Conservation (phyloP, 106 monocot species). For the Amphibolis antarctica region DNA sequence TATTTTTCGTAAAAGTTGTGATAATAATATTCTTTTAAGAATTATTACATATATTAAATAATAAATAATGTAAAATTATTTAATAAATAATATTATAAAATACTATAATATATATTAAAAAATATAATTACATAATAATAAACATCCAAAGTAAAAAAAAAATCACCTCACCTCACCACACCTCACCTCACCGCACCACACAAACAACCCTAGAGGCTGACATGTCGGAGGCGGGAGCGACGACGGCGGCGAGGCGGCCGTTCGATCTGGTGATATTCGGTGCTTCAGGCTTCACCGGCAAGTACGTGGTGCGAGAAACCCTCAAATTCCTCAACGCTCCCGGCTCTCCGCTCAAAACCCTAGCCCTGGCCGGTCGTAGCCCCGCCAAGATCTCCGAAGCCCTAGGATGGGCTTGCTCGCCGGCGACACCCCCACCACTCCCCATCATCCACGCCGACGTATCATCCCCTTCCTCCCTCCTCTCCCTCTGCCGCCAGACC, state of each 20-base stretch:
- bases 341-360: conserved; percentile 31
- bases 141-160: too few relatives aligned
- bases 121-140: too few relatives aligned
- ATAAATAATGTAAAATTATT: too few relatives aligned
- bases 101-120: too few relatives aligned
- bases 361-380: conserved; percentile 81
- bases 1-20: too few relatives aligned
- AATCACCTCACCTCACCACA: too few relatives aligned
- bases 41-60: too few relatives aligned
- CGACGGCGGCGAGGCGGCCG: neutral
- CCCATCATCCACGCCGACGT: conserved; percentile 54
- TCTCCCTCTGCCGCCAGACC: conserved; percentile 39
- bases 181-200: too few relatives aligned
- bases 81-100: too few relatives aligned
- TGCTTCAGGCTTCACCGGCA: conserved; percentile 91
- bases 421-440: conserved; percentile 17
- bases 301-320: conserved; percentile 67
- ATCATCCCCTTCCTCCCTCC: conserved; percentile 39
- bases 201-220: too few relatives aligned
- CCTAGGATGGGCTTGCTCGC: conserved; percentile 52
- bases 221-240: too few relatives aligned
- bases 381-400: conserved; percentile 43
- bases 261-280: conserved; percentile 73
- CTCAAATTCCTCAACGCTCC: conserved; percentile 53
- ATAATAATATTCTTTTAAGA: too few relatives aligned